phyloP scores from a whole-genome alignment of 179 eudicot species.

The Patellifolia procumbens region DNA sequence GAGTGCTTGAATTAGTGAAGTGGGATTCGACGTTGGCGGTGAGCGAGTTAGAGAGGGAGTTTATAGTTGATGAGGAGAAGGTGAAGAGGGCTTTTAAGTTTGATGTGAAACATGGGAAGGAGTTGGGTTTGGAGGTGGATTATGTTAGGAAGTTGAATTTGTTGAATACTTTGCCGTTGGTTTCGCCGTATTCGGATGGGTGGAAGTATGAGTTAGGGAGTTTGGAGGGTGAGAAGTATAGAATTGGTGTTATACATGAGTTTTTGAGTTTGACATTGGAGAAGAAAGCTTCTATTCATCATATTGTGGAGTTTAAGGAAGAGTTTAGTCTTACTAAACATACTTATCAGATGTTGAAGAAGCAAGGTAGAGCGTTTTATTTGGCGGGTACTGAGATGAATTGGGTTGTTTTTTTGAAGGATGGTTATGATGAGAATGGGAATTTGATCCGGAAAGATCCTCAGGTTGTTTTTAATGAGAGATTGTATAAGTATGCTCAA shows the following conservation, averaged over 20 bases:
- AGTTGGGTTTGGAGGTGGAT: conserved; percentile 63
- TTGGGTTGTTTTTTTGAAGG: conserved; percentile 85
- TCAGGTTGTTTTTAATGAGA: conserved; percentile 69
- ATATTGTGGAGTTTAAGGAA: conserved; percentile 95
- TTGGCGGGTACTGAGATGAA: conserved; percentile 99
- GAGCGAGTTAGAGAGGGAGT: conserved; percentile 80
- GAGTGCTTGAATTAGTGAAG: conserved; percentile 61
- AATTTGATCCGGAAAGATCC: conserved; percentile 76
- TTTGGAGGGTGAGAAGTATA: conserved; percentile 86
- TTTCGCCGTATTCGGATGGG: conserved; percentile 95
- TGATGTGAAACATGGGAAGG: conserved; percentile 64
- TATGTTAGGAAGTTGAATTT: conserved; percentile 60
- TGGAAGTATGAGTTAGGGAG: conserved; percentile 71
- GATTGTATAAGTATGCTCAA: conserved; percentile 57
- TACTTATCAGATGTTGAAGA: conserved; percentile 85
- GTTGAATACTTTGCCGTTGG: conserved; percentile 81
- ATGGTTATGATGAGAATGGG: conserved; percentile 76
- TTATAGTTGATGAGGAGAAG: conserved; percentile 73
- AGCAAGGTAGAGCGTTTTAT: conserved; percentile 81
- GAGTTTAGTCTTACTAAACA: conserved; percentile 94
- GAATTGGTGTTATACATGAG: conserved; percentile 89
- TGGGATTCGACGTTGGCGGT: conserved; percentile 84
- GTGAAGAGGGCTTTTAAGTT: conserved; percentile 71
- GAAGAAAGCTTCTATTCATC: conserved; percentile 94
- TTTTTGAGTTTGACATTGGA: conserved; percentile 94